A percentile compares a stretch with the other conserved stretches of the same genome.
Conservation (phyloP, 345 rosid genomes). For the Hypericum perforatum region DNA sequence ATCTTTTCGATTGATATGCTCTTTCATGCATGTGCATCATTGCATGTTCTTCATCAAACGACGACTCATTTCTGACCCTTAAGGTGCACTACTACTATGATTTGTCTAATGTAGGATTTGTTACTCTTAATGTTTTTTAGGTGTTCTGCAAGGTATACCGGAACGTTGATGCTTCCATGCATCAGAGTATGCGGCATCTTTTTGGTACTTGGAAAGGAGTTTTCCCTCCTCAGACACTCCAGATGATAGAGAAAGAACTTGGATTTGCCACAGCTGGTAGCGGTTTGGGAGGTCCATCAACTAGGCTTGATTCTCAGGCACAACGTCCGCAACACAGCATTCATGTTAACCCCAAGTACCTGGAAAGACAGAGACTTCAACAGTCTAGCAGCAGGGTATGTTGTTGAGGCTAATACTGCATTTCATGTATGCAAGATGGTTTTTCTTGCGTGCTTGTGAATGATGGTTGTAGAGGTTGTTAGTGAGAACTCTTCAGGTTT, state of each 20-base stretch:
- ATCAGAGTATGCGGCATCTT: slow-evolving; percentile 85
- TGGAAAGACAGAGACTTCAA: slow-evolving; percentile 88
- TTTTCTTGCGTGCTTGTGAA: no score
- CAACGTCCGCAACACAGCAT: slow-evolving; percentile 81
- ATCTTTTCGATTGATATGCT: no score
- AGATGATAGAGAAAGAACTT: slow-evolving; percentile 80
- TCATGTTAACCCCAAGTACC: slow-evolving; percentile 94
- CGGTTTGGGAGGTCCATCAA: slow-evolving; percentile 46
- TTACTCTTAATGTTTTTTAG: slow-evolving; percentile 25
- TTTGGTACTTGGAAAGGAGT: slow-evolving; percentile 99
- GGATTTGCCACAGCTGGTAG: slow-evolving; percentile 57
- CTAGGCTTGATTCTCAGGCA: slow-evolving; percentile 57
- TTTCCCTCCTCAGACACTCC: slow-evolving; percentile 71
- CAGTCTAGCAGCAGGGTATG: slow-evolving; percentile 66
- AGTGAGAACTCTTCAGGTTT: no score
- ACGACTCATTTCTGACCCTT: no score
- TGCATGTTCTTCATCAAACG: background rate
- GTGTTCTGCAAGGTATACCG: slow-evolving; percentile 84
- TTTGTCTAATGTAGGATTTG: background rate
- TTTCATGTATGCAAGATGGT: no score
- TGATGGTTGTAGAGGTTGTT: no score
- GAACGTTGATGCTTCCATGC: slow-evolving; percentile 75
- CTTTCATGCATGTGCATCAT: no score
- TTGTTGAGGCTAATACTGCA: background rate
- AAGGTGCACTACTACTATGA: no score